phyloP scores from a whole-genome alignment of 768 basidiomycete species.

The Clathrus columnatus region DNA sequence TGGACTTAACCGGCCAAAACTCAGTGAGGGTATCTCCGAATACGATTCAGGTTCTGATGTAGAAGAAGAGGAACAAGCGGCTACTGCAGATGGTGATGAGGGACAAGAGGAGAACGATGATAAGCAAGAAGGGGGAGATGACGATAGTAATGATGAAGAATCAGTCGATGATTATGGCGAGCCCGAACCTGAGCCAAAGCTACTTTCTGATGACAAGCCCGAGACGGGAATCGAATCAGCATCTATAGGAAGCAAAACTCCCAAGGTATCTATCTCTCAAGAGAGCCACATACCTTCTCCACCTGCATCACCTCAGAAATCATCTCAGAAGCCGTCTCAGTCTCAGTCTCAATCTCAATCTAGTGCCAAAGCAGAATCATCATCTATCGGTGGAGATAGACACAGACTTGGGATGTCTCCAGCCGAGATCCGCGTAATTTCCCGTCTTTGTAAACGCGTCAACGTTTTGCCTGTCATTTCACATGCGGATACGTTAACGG shows the following conservation, averaged over 20 bases:
- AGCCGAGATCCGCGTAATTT: conserved; percentile 70
- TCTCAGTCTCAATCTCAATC: not conserved
- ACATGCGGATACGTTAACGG: conserved; percentile 74
- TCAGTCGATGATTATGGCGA: conserved; percentile 6
- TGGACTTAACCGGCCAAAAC: conserved; percentile 31
- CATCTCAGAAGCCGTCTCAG: not conserved
- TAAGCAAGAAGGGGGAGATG: not conserved
- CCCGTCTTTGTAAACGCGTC: conserved; percentile 59
- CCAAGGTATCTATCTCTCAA: not conserved
- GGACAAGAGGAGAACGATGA: conserved; percentile 1
- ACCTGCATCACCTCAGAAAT: not conserved
- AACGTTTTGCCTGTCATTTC: conserved; percentile 81
- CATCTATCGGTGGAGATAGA: not conserved
- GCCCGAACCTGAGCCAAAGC: not conserved
- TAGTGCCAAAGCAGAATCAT: not conserved
- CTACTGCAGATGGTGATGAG: conserved; percentile 29
- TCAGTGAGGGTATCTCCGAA: conserved; percentile 31
- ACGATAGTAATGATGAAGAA: not conserved
- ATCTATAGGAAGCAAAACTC: not conserved
- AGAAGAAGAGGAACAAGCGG: conserved; percentile 24
- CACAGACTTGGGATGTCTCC: conserved; percentile 56
- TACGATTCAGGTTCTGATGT: conserved; percentile 39
- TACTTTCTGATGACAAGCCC: not conserved
- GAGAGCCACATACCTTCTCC: not conserved
- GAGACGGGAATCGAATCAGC: no score